Base-by-base conservation (phyloP, 805 yeast species). In the Ogataea chonburiensis region DNA sequence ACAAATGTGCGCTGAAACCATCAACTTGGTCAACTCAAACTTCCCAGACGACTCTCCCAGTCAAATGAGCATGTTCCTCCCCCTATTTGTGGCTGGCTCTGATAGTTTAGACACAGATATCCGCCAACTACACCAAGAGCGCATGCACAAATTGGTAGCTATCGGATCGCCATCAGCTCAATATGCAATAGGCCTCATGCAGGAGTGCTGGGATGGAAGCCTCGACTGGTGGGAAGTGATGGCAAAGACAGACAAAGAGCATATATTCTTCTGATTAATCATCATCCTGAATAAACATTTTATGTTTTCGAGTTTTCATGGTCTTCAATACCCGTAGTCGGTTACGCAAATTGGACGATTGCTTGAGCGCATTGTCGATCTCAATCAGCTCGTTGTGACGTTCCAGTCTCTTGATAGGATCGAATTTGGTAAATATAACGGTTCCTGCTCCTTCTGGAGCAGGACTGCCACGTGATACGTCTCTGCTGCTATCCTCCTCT, bases 331-430 rank as follows among this genome's bases (percentile, higher is more conserved):
- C 83, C 17, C 69, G 67, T 40, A 88, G 68, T 46, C 88, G 73
- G 41, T 81, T 81, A 47, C 73, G 71, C 66, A 87, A 64, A 14
- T 67, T 67, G 3, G 87, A 83, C 14, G 81, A 79, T 41, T 79
- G 83, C 50, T 94, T 79, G 51, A 89, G 67, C 31, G 70, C 64
- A 59, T 77, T 73, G 50, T 86, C 95, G 43, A 88, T 65, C 31
- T 66, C 70, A 28, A 83, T 70, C 53, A 88, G 71, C 59, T 86
- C 95, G 51, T 85, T 82, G 52, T 87, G 96, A 51, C 84, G 73
- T 38, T 71, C 63, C 42, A 89, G 70, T 50, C 96, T 73, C 58
- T 75, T 71, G 19, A 72, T 71, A 5, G 96, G 89, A 59, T 88
- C 79, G 37, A 89, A 74, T 45, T 71, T 71, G 5, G 76, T 70